These are phyloP conservation scores for Gigaspora rosea DNA, from an alignment of 192 early-diverging fungal genomes.

Conservation along the genomic window DNA sequence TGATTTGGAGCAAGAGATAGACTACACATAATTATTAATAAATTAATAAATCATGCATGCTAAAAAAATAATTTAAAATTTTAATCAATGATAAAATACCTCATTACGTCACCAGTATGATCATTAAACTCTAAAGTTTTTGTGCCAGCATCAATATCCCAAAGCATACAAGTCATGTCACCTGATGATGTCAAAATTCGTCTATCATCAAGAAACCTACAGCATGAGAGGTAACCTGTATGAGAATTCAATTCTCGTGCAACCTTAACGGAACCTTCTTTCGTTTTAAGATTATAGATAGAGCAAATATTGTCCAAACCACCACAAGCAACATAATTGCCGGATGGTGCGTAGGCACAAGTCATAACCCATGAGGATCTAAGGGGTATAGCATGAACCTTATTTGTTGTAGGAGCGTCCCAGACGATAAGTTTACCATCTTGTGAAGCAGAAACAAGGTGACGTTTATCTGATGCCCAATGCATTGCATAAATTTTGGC, in stretches of 20 bases:
- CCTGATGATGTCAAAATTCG: slow-evolving; percentile 95
- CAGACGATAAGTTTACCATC: slow-evolving; percentile 99
- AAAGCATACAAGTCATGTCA: slow-evolving; percentile 99
- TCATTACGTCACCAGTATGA: slow-evolving; percentile 99
- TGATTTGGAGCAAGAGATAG: slow-evolving; percentile 91
- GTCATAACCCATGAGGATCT: slow-evolving; percentile 99
- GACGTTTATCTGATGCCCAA: slow-evolving; percentile 97
- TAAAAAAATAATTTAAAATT: background rate
- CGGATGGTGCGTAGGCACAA: slow-evolving; percentile 97
- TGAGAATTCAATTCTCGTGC: slow-evolving; percentile 95
- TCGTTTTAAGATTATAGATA: slow-evolving; percentile 96
- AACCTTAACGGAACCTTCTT: slow-evolving; percentile 91
- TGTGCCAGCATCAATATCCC: slow-evolving; percentile 99
- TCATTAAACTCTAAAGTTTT: slow-evolving; percentile 97
- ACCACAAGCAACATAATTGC: slow-evolving; percentile 98
- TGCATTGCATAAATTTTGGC: slow-evolving; percentile 99
- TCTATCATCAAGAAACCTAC: slow-evolving; percentile 93
- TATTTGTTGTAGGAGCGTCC: slow-evolving; percentile 99
- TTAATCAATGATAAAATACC: slow-evolving; percentile 38
- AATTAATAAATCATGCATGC: background rate
- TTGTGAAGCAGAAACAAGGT: slow-evolving; percentile 97
- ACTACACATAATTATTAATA: slow-evolving; percentile 36
- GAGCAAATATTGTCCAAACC: slow-evolving; percentile 99
- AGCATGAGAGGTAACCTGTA: slow-evolving; percentile 97
- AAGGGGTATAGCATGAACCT: slow-evolving; percentile 97